A percentile compares a stretch with the other conserved stretches of the same genome.
Conservation (phyloP, 202 grass and related monocot genomes). For the Carex arenaria region DNA sequence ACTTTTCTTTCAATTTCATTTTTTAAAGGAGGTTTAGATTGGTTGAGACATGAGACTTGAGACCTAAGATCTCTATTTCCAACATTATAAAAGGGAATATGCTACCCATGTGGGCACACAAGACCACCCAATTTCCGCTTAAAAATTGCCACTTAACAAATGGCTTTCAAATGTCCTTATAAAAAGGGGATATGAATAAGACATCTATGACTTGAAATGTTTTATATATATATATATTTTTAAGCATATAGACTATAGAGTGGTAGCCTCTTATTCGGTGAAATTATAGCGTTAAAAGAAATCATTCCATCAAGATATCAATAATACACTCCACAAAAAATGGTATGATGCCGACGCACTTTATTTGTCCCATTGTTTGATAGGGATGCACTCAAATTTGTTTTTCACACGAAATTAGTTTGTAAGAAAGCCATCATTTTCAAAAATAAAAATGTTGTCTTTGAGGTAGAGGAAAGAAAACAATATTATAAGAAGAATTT, state of each 20-base stretch:
- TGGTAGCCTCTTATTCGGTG: constrained; percentile 2
- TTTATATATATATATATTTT: not conserved
- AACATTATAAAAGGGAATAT: constrained; percentile 9
- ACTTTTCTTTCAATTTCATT: not conserved
- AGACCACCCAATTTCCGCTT: constrained; percentile 1
- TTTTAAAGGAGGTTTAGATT: constrained; percentile 9
- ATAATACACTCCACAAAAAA: constrained; percentile 9
- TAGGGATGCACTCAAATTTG: constrained; percentile 12
- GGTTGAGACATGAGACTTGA: not conserved
- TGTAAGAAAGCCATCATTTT: not conserved
- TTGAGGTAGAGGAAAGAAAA: not conserved
- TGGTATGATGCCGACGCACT: constrained; percentile 2
- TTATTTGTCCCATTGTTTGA: not conserved
- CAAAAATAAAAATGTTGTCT: not conserved
- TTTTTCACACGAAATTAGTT: not conserved
- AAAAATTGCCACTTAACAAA: constrained; percentile 9
- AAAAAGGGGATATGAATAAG: not conserved
- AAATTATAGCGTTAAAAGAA: constrained; percentile 9
- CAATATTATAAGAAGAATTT: not conserved
- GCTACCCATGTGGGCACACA: constrained; percentile 16
- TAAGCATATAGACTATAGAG: not conserved
- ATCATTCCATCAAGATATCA: constrained; percentile 4
- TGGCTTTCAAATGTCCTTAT: constrained; percentile 4
- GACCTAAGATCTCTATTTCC: constrained; percentile 7
- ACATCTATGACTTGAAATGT: not conserved